phyloP scores from a whole-genome alignment of 768 basidiomycete species.

The Lentinus brumalis region DNA sequence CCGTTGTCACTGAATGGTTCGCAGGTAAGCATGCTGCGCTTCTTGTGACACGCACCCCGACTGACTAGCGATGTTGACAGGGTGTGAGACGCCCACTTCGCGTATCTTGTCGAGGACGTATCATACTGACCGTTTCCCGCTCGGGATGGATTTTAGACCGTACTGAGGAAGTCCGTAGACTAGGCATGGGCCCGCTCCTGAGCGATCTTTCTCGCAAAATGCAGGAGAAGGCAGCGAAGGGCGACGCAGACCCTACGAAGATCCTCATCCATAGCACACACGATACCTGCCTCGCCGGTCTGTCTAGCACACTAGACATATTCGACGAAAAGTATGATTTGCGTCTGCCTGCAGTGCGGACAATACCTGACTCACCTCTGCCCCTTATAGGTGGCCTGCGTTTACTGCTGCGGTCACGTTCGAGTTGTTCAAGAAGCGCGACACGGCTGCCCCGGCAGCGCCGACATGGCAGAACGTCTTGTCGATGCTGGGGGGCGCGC shows the following conservation, averaged over 20 bases:
- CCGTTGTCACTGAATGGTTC: conserved; percentile 81
- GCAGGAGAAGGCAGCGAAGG: conserved; percentile 53
- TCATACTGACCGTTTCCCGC: conserved; percentile 4
- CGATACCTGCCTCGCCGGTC: conserved; percentile 68
- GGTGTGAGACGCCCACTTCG: conserved; percentile 39
- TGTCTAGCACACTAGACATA: conserved; percentile 67
- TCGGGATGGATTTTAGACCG: conserved; percentile 49
- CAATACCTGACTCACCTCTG: background rate
- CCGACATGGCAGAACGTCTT: conserved; percentile 42
- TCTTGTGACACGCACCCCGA: background rate
- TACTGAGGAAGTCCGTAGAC: conserved; percentile 69
- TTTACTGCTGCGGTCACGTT: conserved; percentile 76
- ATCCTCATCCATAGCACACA: conserved; percentile 73
- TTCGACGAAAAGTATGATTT: conserved; percentile 64
- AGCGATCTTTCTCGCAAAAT: conserved; percentile 65
- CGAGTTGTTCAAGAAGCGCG: conserved; percentile 55
- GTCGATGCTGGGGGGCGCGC: conserved; percentile 35
- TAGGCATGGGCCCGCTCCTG: conserved; percentile 79
- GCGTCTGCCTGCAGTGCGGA: background rate
- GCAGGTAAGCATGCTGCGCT: conserved; percentile 40
- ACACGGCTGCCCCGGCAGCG: conserved; percentile 8
- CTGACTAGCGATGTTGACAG: conserved; percentile 27
- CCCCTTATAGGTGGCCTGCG: conserved; percentile 60
- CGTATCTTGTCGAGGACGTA: background rate
- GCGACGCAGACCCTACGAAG: conserved; percentile 52